Conservation (phyloP, 2,329 filamentous ascomycete species). For the Endothia cerciana region DNA sequence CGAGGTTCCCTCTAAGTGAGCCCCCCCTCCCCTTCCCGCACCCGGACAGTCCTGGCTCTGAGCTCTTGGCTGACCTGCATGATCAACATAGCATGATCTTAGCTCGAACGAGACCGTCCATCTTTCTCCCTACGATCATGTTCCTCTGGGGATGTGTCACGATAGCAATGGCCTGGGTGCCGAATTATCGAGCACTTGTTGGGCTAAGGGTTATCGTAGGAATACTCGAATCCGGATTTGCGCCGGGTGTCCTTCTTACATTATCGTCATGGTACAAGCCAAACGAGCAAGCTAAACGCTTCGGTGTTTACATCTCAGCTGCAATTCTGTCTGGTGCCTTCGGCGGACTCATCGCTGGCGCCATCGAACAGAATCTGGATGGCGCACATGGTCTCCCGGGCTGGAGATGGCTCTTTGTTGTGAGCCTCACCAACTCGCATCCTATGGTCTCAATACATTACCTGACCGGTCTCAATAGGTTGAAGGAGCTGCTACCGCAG, state of each 20-base stretch:
- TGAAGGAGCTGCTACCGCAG: slow-evolving; percentile 61
- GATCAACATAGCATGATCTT: slow-evolving; percentile 41
- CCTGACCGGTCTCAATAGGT: slow-evolving; percentile 40
- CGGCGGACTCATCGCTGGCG: slow-evolving; percentile 57
- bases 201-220: slow-evolving; percentile 51
- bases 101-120: slow-evolving; percentile 45
- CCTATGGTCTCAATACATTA: too few relatives aligned
- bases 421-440: neutral
- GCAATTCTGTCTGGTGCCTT: slow-evolving; percentile 41
- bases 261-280: slow-evolving; percentile 67
- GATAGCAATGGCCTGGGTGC: slow-evolving; percentile 44
- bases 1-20: slow-evolving; percentile 47
- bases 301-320: slow-evolving; percentile 28
- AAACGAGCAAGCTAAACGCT: slow-evolving; percentile 19
- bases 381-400: slow-evolving; percentile 42
- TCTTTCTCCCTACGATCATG: slow-evolving; percentile 44
- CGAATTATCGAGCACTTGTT: slow-evolving; percentile 39
- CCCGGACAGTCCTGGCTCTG: neutral
- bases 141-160: slow-evolving; percentile 46
- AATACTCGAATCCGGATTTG: slow-evolving; percentile 61
- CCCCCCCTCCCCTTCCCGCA: neutral
- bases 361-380: slow-evolving; percentile 41
- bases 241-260: slow-evolving; percentile 61
- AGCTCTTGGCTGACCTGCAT: neutral
- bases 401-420: slow-evolving; percentile 45